Evolutionary conservation across 2,329 filamentous ascomycete genomes (phyloP).

Genomic region (Capronia coronata): DNA sequence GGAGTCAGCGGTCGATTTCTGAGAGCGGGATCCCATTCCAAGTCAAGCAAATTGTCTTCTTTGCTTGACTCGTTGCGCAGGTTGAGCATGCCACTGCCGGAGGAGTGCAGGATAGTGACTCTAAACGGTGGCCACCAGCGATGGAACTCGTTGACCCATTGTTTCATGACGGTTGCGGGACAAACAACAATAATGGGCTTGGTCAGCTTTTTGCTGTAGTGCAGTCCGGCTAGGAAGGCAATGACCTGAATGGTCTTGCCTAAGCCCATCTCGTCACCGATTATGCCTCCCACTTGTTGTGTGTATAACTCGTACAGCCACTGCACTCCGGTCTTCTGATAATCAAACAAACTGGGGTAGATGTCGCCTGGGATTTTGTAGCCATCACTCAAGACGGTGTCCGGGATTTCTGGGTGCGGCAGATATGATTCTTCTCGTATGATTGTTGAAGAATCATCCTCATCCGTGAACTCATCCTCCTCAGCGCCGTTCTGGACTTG

Average conservation of each 20-base stretch:
- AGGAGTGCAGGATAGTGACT: slow-evolving; percentile 90
- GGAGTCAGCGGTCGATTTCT: slow-evolving; percentile 43
- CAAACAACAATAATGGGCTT: slow-evolving; percentile 88
- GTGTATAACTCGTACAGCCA: slow-evolving; percentile 92
- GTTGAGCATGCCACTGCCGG: slow-evolving; percentile 93
- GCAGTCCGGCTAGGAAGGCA: slow-evolving; percentile 79
- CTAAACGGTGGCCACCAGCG: slow-evolving; percentile 98
- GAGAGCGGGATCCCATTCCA: slow-evolving; percentile 43
- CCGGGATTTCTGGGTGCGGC: slow-evolving; percentile 74
- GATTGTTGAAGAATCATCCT: slow-evolving; percentile 18
- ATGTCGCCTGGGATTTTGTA: slow-evolving; percentile 87
- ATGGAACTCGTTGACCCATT: slow-evolving; percentile 99
- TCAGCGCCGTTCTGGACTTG: slow-evolving; percentile 30
- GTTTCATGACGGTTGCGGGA: slow-evolving; percentile 87
- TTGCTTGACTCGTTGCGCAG: slow-evolving; percentile 54
- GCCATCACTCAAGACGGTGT: slow-evolving; percentile 66
- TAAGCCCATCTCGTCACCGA: slow-evolving; percentile 98
- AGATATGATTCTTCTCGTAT: slow-evolving; percentile 66
- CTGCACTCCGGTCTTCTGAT: slow-evolving; percentile 93
- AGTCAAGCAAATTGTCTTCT: slow-evolving; percentile 59
- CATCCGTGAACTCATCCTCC: slow-evolving; percentile 39
- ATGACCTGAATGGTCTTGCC: slow-evolving; percentile 84
- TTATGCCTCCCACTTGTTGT: slow-evolving; percentile 84
- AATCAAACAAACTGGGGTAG: slow-evolving; percentile 85
- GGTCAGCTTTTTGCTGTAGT: slow-evolving; percentile 78